A percentile compares a stretch with the other conserved stretches of the same genome.
Conservation (phyloP, 805 yeast species). For the Lipomyces oligophaga region DNA sequence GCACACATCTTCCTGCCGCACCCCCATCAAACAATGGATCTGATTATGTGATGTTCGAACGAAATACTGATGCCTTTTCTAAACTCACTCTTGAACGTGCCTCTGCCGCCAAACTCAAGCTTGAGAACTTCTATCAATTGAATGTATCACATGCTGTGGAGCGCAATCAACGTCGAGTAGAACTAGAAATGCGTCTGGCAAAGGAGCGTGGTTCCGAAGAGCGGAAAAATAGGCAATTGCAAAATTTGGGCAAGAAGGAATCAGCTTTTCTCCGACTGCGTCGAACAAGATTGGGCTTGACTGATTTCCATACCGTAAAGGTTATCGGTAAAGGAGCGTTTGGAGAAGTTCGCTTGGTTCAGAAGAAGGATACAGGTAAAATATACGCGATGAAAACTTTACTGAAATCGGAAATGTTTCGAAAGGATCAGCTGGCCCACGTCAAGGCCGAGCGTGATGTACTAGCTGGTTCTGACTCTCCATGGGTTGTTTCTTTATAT, state of each 20-base stretch:
- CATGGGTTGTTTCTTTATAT: slow-evolving; percentile 81
- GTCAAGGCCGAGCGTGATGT: slow-evolving; percentile 96
- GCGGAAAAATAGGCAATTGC: slow-evolving; percentile 74
- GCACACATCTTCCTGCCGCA: slow-evolving; percentile 75
- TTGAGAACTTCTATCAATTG: slow-evolving; percentile 81
- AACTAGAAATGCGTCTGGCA: slow-evolving; percentile 68
- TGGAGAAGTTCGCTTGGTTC: slow-evolving; percentile 94
- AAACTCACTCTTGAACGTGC: slow-evolving; percentile 76
- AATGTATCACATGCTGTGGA: slow-evolving; percentile 91
- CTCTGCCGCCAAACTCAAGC: slow-evolving; percentile 71
- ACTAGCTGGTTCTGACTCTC: slow-evolving; percentile 81
- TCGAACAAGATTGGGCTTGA: slow-evolving; percentile 75
- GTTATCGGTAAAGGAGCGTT: slow-evolving; percentile 96
- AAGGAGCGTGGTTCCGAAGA: slow-evolving; percentile 78
- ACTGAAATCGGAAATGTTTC: slow-evolving; percentile 87
- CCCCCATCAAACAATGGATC: slow-evolving; percentile 8
- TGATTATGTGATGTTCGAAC: slow-evolving; percentile 67
- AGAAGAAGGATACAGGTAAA: slow-evolving; percentile 85
- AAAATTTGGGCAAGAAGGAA: slow-evolving; percentile 81
- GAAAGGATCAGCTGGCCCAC: slow-evolving; percentile 90
- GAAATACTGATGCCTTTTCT: slow-evolving; percentile 77
- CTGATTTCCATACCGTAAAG: slow-evolving; percentile 83
- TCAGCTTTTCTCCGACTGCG: slow-evolving; percentile 79
- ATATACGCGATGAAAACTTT: slow-evolving; percentile 93
- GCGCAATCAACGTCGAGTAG: slow-evolving; percentile 86